A percentile compares a stretch with the other conserved stretches of the same genome.
phyloP scores from a whole-genome alignment of 345 rosid genomes.

The Salix exigua region DNA sequence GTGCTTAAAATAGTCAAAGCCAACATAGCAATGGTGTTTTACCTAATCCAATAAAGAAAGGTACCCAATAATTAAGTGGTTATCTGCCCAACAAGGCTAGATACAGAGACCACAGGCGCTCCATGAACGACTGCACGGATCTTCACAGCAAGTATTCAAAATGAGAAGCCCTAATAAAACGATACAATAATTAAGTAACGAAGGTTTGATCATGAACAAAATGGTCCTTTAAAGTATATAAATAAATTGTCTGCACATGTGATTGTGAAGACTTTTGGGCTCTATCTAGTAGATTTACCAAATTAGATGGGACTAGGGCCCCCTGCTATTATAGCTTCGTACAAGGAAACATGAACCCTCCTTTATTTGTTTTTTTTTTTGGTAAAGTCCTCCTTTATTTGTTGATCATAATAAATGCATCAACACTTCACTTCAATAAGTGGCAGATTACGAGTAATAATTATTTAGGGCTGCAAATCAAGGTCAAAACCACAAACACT shows the following conservation, averaged over 20 bases:
- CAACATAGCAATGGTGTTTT: not conserved
- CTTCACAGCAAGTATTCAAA: not conserved
- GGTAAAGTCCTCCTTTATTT: not conserved
- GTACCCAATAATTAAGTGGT: not conserved
- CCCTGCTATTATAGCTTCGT: not conserved
- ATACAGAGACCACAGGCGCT: not conserved
- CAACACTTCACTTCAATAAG: not conserved
- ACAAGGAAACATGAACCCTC: not conserved
- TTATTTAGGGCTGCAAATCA: not conserved
- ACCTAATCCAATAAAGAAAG: not conserved
- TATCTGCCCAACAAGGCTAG: not conserved
- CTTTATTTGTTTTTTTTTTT: not conserved
- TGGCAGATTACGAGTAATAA: not conserved
- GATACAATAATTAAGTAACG: not conserved
- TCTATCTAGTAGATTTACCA: not conserved
- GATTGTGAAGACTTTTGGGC: conserved; percentile 3
- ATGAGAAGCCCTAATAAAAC: not conserved
- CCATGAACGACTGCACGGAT: not conserved
- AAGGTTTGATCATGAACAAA: not conserved
- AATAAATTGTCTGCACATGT: not conserved
- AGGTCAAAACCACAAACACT: conserved; percentile 27
- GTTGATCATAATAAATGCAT: not conserved
- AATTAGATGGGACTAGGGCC: conserved; percentile 14
- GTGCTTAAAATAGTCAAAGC: not conserved
- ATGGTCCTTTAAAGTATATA: not conserved